These are phyloP conservation scores for Eucalyptus pumila DNA, from an alignment of 345 rosid species.

Conservation along the genomic window DNA sequence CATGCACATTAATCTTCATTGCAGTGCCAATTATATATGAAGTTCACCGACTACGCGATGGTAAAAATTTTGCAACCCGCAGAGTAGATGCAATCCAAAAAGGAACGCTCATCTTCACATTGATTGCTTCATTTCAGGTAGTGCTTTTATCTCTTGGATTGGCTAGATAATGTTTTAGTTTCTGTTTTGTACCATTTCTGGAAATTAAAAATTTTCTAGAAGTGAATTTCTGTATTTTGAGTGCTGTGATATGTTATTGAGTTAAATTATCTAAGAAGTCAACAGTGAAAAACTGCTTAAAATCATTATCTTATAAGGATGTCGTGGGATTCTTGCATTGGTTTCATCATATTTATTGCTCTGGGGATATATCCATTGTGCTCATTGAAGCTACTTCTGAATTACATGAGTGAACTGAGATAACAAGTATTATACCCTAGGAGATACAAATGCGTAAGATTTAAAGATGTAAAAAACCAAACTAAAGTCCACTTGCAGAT, in stretches of 20 bases:
- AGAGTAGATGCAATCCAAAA: constrained; percentile 89
- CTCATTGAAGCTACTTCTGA: neutral
- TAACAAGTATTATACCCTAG: neutral
- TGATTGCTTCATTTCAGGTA: constrained; percentile 94
- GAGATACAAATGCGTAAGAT: neutral
- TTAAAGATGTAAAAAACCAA: neutral
- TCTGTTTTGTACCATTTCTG: neutral
- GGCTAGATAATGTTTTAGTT: neutral
- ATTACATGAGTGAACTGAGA: neutral
- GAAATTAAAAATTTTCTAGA: neutral
- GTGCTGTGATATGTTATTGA: neutral
- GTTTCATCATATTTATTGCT: neutral
- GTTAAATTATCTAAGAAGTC: neutral
- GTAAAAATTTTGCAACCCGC: constrained; percentile 84
- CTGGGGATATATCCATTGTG: neutral
- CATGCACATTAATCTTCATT: neutral
- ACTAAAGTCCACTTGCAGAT: neutral
- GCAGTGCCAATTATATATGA: constrained; percentile 77
- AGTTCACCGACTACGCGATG: constrained; percentile 85
- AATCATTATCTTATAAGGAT: neutral
- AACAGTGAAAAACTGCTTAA: neutral
- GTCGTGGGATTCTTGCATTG: neutral
- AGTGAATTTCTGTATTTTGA: neutral
- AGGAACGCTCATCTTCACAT: constrained; percentile 68
- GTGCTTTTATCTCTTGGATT: neutral